Evolutionary conservation across 2,329 filamentous ascomycete genomes (phyloP), one percentile per base, ranked within the genome.

Genomic region (Cercospora citrullina): DNA sequence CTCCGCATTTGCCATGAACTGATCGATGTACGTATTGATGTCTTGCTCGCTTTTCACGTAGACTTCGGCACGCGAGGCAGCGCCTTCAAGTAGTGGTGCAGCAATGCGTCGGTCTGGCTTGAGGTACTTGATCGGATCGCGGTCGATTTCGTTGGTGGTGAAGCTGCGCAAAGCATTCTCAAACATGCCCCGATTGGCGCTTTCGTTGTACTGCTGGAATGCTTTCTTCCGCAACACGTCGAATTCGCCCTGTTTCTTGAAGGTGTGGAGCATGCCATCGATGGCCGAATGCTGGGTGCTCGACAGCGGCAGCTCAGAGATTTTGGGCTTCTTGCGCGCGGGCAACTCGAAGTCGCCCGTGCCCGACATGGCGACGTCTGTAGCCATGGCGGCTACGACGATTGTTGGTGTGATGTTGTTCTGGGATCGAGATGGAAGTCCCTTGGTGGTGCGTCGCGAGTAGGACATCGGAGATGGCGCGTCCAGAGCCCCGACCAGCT

Each of bases 181-280:
- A 57, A 78, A 77, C 73, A 77, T 77, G 64, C 76, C 77, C 14
- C 7, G 88, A 84, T 75, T 88, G 84, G 42, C 86, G 87, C 67
- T 93, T 60, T 78, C 76, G 23, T 76, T 77, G 72, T 78, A 92
- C 67, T 91, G 89, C 57, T 91, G 87, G 86, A 91, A 93, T 10
- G 92, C 85, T 74, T 91, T 86, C 77, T 93, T 94, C 69, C 91
- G 88, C 71, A 94, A 86, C 14, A 86, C 83, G 79, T 95, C 92
- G 76, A 94, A 95, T 66, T 91, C 90, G 69, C 92, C 92, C 79
- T 92, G 93, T 81, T 94, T 94, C 80, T 94, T 94, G 82, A 94
- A 94, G 10, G 87, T 90, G 76, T 92, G 89, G n/a, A 91, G 87
- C 23, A 94, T 85, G 16, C 85, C 86, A 73, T 94, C 91, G 66